phyloP scores from a whole-genome alignment of 2,329 filamentous ascomycete species.

The Ophiostoma tasmaniense region DNA sequence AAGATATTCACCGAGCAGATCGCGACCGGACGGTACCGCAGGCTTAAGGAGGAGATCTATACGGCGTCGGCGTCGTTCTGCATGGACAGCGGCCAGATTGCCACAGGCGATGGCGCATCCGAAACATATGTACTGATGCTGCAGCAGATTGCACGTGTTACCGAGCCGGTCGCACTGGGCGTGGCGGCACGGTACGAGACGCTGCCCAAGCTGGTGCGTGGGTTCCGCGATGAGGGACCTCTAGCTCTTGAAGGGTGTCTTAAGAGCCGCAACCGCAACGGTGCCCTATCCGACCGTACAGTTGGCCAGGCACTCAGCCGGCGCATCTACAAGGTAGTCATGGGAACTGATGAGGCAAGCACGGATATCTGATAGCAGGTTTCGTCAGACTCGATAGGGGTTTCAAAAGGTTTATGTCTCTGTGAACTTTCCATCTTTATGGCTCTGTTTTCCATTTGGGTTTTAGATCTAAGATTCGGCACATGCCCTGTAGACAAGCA shows the following conservation, averaged over 20 bases:
- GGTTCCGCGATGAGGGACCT: slow-evolving; percentile 51
- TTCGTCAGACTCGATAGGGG: background rate
- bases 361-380: slow-evolving; percentile 39
- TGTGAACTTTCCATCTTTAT: background rate
- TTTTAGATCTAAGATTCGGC: background rate
- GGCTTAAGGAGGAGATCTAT: slow-evolving; percentile 39
- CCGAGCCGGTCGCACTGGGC: slow-evolving; percentile 62
- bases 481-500: background rate
- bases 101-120: slow-evolving; percentile 52
- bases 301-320: slow-evolving; percentile 52
- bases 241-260: slow-evolving; percentile 52
- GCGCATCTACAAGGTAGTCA: slow-evolving; percentile 53
- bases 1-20: slow-evolving; percentile 69
- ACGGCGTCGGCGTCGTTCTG: slow-evolving; percentile 58
- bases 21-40: slow-evolving; percentile 64
- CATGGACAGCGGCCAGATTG: slow-evolving; percentile 71
- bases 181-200: slow-evolving; percentile 53
- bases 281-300: slow-evolving; percentile 44
- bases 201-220: slow-evolving; percentile 49
- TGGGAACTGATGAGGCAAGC: slow-evolving; percentile 45
- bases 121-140: slow-evolving; percentile 71
- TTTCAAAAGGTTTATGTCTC: background rate
- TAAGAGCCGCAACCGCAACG: slow-evolving; percentile 50
- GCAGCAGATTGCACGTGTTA: slow-evolving; percentile 64
- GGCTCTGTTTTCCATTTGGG: background rate